Evolutionary conservation across 1,284 basidiomycete species (phyloP).

Genomic region (Apiotrichum domesticum): DNA sequence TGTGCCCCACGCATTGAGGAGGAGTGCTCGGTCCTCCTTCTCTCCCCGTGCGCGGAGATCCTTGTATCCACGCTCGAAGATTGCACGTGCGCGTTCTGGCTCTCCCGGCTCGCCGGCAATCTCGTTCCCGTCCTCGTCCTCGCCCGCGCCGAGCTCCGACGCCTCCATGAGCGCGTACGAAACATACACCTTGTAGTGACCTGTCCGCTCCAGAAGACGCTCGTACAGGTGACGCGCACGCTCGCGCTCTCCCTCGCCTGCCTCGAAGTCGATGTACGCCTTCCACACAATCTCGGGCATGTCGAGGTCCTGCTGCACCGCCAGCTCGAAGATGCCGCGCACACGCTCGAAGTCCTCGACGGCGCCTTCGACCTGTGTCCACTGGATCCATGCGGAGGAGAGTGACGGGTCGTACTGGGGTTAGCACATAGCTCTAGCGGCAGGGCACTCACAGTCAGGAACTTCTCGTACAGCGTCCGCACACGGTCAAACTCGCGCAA

Average conservation of each 20-base stretch:
- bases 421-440: slow-evolving; percentile 45
- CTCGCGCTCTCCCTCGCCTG: slow-evolving; percentile 78
- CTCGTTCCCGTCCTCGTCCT: slow-evolving; percentile 66
- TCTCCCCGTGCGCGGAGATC: slow-evolving; percentile 71
- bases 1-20: slow-evolving; percentile 88
- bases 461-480: slow-evolving; percentile 87
- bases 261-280: slow-evolving; percentile 91
- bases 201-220: slow-evolving; percentile 75
- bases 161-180: slow-evolving; percentile 50
- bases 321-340: slow-evolving; percentile 92
- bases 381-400: slow-evolving; percentile 93
- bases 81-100: slow-evolving; percentile 59
- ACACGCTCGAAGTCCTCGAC: slow-evolving; percentile 88
- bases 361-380: slow-evolving; percentile 87
- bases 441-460: slow-evolving; percentile 55
- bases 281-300: slow-evolving; percentile 98
- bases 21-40: slow-evolving; percentile 83
- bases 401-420: slow-evolving; percentile 64
- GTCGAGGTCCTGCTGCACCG: slow-evolving; percentile 86
- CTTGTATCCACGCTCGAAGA: slow-evolving; percentile 81
- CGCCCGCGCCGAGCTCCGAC: slow-evolving; percentile 52
- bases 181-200: slow-evolving; percentile 75
- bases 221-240: slow-evolving; percentile 82
- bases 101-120: slow-evolving; percentile 65
- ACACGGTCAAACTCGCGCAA: slow-evolving; percentile 86